Conservation (phyloP, 164 flowering plant species). For the Buxus sempervirens region DNA sequence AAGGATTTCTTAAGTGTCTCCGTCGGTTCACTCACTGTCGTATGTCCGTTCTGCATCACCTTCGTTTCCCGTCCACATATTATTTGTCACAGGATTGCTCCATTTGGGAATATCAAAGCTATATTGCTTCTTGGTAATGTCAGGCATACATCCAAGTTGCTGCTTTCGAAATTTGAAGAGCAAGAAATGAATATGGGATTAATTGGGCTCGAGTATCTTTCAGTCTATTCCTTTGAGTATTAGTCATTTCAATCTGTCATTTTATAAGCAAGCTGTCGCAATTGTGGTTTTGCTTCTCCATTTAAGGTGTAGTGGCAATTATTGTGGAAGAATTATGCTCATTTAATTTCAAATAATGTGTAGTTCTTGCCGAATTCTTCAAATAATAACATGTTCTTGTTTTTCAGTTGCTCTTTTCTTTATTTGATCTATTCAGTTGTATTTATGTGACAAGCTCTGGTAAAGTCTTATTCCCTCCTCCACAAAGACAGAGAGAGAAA, state of each 20-base stretch:
- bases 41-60: slow-evolving; percentile 15
- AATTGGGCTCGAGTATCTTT: neutral
- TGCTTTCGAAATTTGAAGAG: neutral
- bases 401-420: too few relatives aligned
- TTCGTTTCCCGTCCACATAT: neutral
- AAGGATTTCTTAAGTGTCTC: slow-evolving; percentile 3
- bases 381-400: too few relatives aligned
- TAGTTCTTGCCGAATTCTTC: too few relatives aligned
- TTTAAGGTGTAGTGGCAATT: neutral
- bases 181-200: neutral
- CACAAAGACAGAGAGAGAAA: too few relatives aligned
- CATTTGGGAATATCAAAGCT: slow-evolving; percentile 6
- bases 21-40: slow-evolving; percentile 20
- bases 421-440: too few relatives aligned
- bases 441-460: too few relatives aligned
- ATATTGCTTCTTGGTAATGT: neutral
- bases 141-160: neutral
- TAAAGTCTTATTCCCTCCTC: too few relatives aligned
- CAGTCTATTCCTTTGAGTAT: neutral
- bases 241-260: neutral
- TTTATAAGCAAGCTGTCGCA: neutral
- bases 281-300: neutral
- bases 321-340: neutral
- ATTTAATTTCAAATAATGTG: neutral
- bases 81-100: slow-evolving; percentile 14